Conservation (phyloP, 495 filamentous ascomycete species). For the Penicillium atrosanguineum region DNA sequence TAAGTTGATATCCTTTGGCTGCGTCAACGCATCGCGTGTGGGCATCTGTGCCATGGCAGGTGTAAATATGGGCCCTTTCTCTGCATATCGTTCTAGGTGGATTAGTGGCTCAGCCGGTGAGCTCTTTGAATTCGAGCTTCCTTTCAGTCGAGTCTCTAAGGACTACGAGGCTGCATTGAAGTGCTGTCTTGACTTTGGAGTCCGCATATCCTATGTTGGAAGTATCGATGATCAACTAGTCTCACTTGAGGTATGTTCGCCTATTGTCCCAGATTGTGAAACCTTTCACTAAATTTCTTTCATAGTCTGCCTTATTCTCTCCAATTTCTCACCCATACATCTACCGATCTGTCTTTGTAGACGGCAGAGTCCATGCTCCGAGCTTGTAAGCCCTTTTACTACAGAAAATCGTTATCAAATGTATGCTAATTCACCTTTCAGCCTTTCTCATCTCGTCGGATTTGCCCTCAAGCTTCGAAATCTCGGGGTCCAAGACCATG, state of each 20-base stretch:
- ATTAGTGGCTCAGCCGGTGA: slow-evolving; percentile 87
- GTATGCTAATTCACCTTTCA: slow-evolving; percentile 23
- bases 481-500: slow-evolving; percentile 86
- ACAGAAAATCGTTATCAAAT: neutral
- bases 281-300: slow-evolving; percentile 11
- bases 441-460: slow-evolving; percentile 84
- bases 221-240: slow-evolving; percentile 97
- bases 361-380: slow-evolving; percentile 86
- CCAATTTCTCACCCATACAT: slow-evolving; percentile 86
- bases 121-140: slow-evolving; percentile 85
- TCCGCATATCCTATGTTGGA: slow-evolving; percentile 79
- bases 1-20: slow-evolving; percentile 79
- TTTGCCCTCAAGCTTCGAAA: slow-evolving; percentile 93
- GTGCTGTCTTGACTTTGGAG: slow-evolving; percentile 69
- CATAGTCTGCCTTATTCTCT: slow-evolving; percentile 78
- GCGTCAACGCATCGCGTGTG: slow-evolving; percentile 64
- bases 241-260: slow-evolving; percentile 67
- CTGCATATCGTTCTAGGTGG: slow-evolving; percentile 78
- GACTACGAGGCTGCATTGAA: slow-evolving; percentile 75
- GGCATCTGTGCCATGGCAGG: slow-evolving; percentile 93
- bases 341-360: slow-evolving; percentile 89
- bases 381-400: slow-evolving; percentile 62
- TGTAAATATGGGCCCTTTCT: slow-evolving; percentile 88
- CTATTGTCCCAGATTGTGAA: neutral
- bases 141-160: slow-evolving; percentile 75